Evolutionary conservation across 2,329 filamentous ascomycete species (phyloP), one percentile per base, ranked within the genome.

Genomic region (Epichloe sibirici): DNA sequence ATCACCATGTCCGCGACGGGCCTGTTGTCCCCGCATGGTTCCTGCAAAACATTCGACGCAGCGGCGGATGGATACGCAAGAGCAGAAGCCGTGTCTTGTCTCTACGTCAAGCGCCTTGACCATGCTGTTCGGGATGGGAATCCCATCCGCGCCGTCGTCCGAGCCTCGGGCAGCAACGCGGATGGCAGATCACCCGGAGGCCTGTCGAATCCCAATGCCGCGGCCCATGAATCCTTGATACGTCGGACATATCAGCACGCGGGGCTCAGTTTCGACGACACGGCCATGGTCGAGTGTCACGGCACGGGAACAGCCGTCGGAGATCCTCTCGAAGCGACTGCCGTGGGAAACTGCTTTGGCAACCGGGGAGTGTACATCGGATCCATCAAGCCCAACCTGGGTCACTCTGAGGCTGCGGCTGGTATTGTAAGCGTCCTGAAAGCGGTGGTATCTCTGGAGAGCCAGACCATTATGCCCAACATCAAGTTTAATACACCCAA

Each of bases 41-140:
- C 17, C 8, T 68, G 58, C 17, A 59, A 59, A 39, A 61, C 61
- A 13, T 70, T 65, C 25, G 66, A 68, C 40, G 44, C 54, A 25
- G 56, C 61, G 0, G 66, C 61, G 0, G 59, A 65, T 53, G 80
- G 80, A 2, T 83, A 81, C 58, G 77, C 72, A 0, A 70, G 78
- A 5, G 79, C 77, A 1, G 80, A 83, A 58, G 79, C 77, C 0
- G 64, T 74, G 21, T 75, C 68, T 0, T 66, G 73, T 15, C 57
- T 83, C 1, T 57, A 81, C 2, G 55, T 83, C 8, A 82, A 81
- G 63, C 69, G 68, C 1, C 65, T 81, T 0, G 61, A 66, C 3
- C 70, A 75, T 53, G 79, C 79, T 2, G 55, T 81, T 3, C 60
- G 62, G 5, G 72, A 75, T 53, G 72, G 73, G 13, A 74, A 82